Evolutionary conservation across 768 basidiomycete genomes (phyloP), one percentile per base, ranked within the genome.

Genomic region (Pilatotrama ljubarskyi): DNA sequence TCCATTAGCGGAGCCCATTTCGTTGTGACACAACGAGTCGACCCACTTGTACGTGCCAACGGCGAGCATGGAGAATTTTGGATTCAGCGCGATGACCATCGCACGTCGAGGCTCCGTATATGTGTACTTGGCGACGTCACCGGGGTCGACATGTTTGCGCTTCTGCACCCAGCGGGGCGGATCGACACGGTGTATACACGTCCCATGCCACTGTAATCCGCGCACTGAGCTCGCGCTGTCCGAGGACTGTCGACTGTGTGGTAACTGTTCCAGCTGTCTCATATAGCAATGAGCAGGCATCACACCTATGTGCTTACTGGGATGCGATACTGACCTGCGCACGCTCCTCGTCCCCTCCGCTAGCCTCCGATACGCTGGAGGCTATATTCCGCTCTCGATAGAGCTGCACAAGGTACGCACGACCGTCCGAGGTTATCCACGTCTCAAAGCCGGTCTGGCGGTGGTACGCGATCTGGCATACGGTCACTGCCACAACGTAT

Each of bases 341-440:
- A 5, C 65, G 55, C 22, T 62, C 56, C n/a, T 58, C 60, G 26
- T 65, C 63, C 0, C 64, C 59, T 9, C 51, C 51, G 55, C 66
- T 58, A 20, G 43, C 55, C 25, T 64, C 67, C 13, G 68, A 58
- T 17, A 64, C 59, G 49, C 60, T 66, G 29, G 65, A 68, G 3
- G 43, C 22, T 15, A 53, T 38, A 8, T 65, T 74, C 46, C 68
- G 64, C 51, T 67, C 74, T 61, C 85, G 84, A 49, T 77, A 76
- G 22, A 92, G 75, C 58, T 83, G 84, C 7, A 91, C 90, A 62
- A 92, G 82, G 69, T 94, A 94, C 10, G 82, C 90, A 67, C 91
- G 76, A 38, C 92, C 92, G 62, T 94, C 92, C 6, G 90, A 91
- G 2, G 91, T 91, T 47, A 91, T 82, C 92, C 92, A 94, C 0